Percentiles rank a stretch among this genome's conserved stretches.
Evolutionary conservation across 352 stramenopile species (phyloP).

Genomic region (Pythium rishiriense): DNA sequence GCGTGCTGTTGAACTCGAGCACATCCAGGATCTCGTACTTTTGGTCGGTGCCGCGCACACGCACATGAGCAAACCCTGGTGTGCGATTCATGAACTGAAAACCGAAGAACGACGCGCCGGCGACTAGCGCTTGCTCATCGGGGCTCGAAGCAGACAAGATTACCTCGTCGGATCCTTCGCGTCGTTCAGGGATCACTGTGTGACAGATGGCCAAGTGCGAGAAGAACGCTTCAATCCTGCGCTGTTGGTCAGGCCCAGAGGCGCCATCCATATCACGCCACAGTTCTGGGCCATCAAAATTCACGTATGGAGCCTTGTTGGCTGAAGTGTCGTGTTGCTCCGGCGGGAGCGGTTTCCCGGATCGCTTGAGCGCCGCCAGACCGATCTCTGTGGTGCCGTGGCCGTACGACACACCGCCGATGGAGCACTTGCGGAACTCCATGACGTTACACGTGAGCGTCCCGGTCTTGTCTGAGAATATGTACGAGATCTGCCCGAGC

Average conservation of each 20-base stretch:
- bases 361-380: conserved; percentile 56
- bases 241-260: conserved; percentile 46
- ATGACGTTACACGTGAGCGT: conserved; percentile 99
- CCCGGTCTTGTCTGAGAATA: conserved; percentile 99
- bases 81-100: conserved; percentile 75
- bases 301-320: conserved; percentile 60
- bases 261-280: conserved; percentile 65
- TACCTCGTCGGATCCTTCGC: conserved; percentile 63
- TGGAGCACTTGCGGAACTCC: conserved; percentile 94
- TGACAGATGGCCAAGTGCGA: conserved; percentile 90
- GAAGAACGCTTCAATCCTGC: conserved; percentile 78
- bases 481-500: conserved; percentile 96
- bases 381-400: conserved; percentile 85
- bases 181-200: conserved; percentile 96
- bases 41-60: conserved; percentile 40
- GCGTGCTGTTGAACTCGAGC: conserved; percentile 91
- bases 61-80: conserved; percentile 50
- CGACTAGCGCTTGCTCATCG: conserved; percentile 88
- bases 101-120: conserved; percentile 68
- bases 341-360: conserved; percentile 57
- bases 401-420: conserved; percentile 89
- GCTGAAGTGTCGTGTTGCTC: conserved; percentile 21
- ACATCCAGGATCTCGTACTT: conserved; percentile 86
- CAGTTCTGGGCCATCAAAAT: conserved; percentile 73
- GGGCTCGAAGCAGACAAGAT: conserved; percentile 76